These are phyloP conservation scores for Xerocomellus chrysenteron DNA, from an alignment of 768 basidiomycete genomes.

Conservation along the genomic window DNA sequence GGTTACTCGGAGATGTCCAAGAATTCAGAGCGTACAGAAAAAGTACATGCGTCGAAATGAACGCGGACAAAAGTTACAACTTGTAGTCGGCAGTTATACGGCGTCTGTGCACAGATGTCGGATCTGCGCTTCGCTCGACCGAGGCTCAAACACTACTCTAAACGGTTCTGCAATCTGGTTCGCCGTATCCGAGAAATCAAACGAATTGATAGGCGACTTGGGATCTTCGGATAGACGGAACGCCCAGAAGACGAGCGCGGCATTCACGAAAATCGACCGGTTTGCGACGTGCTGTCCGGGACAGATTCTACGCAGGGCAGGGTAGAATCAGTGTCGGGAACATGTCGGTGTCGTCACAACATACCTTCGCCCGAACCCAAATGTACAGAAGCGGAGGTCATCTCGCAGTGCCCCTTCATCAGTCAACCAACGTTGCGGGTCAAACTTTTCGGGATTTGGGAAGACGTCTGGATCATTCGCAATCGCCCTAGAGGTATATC, in stretches of 20 bases:
- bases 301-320: neutral
- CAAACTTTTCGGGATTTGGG: slow-evolving; percentile 5
- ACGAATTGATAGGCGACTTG: neutral
- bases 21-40: neutral
- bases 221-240: slow-evolving; percentile 5
- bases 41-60: neutral
- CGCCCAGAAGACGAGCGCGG: neutral
- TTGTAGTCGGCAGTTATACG: neutral
- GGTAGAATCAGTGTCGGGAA: neutral
- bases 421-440: slow-evolving; percentile 5
- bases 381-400: slow-evolving; percentile 4
- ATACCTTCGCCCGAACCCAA: slow-evolving; percentile 9
- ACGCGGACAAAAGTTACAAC: neutral
- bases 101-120: neutral
- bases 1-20: neutral
- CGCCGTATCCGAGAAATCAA: neutral
- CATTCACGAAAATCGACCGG: neutral
- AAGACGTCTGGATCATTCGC: slow-evolving; percentile 6
- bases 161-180: slow-evolving; percentile 1
- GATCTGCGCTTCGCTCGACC: slow-evolving; percentile 1
- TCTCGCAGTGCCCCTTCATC: neutral
- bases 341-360: neutral
- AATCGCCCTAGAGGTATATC: slow-evolving; percentile 1
- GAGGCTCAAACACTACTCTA: neutral
- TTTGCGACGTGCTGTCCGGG: slow-evolving; percentile 4